Evolutionary conservation across 2,329 filamentous ascomycete genomes (phyloP), one percentile per base, ranked within the genome.

Genomic region (Davidsoniella virescens): DNA sequence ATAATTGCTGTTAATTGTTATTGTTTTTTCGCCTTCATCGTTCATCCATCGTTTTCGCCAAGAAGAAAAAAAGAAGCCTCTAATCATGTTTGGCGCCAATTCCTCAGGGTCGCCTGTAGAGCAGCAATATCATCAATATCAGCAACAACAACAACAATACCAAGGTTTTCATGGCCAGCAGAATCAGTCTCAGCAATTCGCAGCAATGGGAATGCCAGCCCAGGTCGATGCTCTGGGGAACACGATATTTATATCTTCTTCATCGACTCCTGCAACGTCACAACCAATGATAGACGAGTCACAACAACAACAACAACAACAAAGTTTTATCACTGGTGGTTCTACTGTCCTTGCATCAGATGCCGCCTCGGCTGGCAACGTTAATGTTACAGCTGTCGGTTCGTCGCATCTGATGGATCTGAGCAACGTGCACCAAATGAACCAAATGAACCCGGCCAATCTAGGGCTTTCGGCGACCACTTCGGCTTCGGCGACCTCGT

Each of bases 161-260:
- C 23, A 45, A 33, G 26, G 14, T 4, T 36, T n/a, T 23, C 45
- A 47, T 3, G 16, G 12, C 18, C 41, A 44, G 8, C 37, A 45
- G n/a, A 40, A 52, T 8, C 44, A 48, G 12, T 3, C 12, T 7
- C 36, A 25, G 8, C 47, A 43, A 26, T 18, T 49, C 39, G 23
- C 47, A 10, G 8, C 47, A 20, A 52, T 52, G 26, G 37, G 25
- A 4, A 46, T 45, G 36, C 51, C 47, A 29, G 23, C 49, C n/a
- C 46, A 52, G 39, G 37, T 41, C 25, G 46, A 52, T 41, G 23
- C 43, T n/a, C 45, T 47, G 38, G 51, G 47, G 9, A 52, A 50
- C 36, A 23, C 51, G 20, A 29, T 50, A 17, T 38, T 49, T 47
- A 39, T 52, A 40, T 43, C 47, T 9, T n/a, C 20, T 23, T 23